Conservation (phyloP, 768 basidiomycete genomes). For the Amanita inopinata region DNA sequence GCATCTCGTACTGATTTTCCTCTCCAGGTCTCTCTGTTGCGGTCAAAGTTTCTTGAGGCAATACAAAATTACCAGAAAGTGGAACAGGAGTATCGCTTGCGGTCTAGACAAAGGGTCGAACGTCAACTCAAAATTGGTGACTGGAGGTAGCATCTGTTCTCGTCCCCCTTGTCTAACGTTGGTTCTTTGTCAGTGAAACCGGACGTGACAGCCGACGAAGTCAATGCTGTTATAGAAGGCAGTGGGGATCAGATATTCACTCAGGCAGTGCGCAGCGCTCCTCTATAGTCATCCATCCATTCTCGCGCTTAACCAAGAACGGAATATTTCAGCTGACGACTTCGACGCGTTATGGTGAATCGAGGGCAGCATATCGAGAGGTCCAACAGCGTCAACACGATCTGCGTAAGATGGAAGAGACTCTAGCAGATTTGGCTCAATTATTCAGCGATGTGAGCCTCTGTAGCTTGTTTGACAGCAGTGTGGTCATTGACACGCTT, state of each 20-base stretch:
- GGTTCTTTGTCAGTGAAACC: constrained; percentile 63
- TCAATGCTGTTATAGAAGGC: constrained; percentile 60
- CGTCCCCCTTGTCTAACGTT: not conserved
- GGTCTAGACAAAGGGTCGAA: constrained; percentile 57
- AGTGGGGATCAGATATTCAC: constrained; percentile 67
- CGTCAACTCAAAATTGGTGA: constrained; percentile 72
- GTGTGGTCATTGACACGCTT: constrained; percentile 1
- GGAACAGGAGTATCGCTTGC: constrained; percentile 60
- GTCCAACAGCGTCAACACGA: constrained; percentile 87
- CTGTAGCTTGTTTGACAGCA: not conserved
- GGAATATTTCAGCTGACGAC: constrained; percentile 43
- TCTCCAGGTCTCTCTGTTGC: constrained; percentile 46
- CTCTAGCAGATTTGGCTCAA: constrained; percentile 81
- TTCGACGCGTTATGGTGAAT: constrained; percentile 78
- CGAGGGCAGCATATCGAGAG: constrained; percentile 74
- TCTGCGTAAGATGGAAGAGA: constrained; percentile 76
- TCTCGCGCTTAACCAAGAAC: not conserved
- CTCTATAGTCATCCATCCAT: constrained; percentile 5
- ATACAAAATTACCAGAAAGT: constrained; percentile 72
- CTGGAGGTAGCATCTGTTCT: constrained; percentile 8
- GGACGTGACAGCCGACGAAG: constrained; percentile 74
- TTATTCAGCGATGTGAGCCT: constrained; percentile 69
- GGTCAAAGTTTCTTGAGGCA: constrained; percentile 63
- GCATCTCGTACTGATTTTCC: not conserved
- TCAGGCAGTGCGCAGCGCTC: constrained; percentile 42